Evolutionary conservation across 106 monocot genomes (phyloP).

Genomic region (Agapanthus africanus): DNA sequence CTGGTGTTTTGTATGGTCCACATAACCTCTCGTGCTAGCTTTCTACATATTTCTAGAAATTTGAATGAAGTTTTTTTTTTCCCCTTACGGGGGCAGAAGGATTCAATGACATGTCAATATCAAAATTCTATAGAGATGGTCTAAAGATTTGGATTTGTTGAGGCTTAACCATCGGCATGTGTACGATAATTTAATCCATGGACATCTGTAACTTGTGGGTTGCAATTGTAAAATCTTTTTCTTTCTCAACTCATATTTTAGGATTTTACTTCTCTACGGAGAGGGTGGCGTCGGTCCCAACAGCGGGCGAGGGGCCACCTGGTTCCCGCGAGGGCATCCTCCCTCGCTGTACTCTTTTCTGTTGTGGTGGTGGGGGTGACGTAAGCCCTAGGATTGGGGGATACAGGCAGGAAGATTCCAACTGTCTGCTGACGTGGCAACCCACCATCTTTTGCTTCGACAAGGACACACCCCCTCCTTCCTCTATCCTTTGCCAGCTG

Average conservation of each 20-base stretch:
- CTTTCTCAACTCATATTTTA: not conserved
- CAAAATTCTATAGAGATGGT: too few species aligned
- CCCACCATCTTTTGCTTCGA: not conserved
- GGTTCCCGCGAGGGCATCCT: not conserved
- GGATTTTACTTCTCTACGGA: not conserved
- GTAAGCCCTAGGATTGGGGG: slow-evolving; percentile 15
- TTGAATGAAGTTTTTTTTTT: too few species aligned
- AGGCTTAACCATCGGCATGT: not conserved
- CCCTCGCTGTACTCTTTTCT: not conserved
- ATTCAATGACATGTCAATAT: too few species aligned
- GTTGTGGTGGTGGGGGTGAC: not conserved
- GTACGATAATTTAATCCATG: not conserved
- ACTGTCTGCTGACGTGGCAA: slow-evolving; percentile 44
- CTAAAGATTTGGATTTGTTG: too few species aligned
- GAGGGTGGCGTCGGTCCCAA: not conserved
- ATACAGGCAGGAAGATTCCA: slow-evolving; percentile 38
- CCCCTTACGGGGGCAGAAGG: too few species aligned
- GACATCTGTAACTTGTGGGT: not conserved
- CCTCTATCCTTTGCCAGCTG: not conserved
- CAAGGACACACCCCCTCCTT: not conserved
- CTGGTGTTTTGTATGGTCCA: too few species aligned
- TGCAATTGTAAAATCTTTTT: not conserved
- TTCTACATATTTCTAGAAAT: too few species aligned
- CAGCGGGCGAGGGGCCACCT: not conserved
- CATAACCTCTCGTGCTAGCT: too few species aligned